A percentile compares a stretch with the other conserved stretches of the same genome.
These are phyloP conservation scores for Pleurotus tuber-regium DNA, from an alignment of 768 basidiomycete species.

Conservation along the genomic window DNA sequence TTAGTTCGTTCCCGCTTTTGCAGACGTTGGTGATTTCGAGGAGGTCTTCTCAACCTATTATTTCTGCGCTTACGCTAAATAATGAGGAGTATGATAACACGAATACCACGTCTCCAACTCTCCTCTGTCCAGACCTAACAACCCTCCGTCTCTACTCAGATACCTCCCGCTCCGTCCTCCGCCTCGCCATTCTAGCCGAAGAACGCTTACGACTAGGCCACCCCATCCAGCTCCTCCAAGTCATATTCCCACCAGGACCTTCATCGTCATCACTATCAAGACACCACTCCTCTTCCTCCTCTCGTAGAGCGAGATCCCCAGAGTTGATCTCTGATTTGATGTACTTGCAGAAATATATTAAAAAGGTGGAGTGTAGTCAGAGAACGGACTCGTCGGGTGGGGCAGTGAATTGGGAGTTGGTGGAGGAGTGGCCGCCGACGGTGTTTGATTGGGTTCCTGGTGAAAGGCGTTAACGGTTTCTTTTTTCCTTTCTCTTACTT, in stretches of 20 bases:
- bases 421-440: conserved; percentile 7
- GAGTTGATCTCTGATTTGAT: conserved; percentile 7
- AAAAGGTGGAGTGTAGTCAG: background rate
- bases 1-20: background rate
- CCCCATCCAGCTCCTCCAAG: conserved; percentile 1
- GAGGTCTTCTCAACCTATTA: conserved; percentile 4
- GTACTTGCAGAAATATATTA: conserved; percentile 6
- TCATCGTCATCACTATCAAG: background rate
- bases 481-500: too few species aligned
- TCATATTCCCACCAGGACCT: too few species aligned
- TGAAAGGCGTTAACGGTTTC: conserved; percentile 5
- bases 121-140: conserved; percentile 3
- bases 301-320: background rate
- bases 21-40: conserved; percentile 2
- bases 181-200: conserved; percentile 1
- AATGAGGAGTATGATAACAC: background rate
- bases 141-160: conserved; percentile 8
- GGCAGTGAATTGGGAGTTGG: conserved; percentile 6
- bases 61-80: conserved; percentile 1
- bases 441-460: conserved; percentile 5
- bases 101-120: background rate
- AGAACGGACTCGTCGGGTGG: too few species aligned
- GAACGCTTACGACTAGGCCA: background rate
- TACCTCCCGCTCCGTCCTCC: conserved; percentile 5
- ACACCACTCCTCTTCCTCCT: too few species aligned